Conservation (phyloP, 768 basidiomycete genomes). For the Pisolithus orientalis region DNA sequence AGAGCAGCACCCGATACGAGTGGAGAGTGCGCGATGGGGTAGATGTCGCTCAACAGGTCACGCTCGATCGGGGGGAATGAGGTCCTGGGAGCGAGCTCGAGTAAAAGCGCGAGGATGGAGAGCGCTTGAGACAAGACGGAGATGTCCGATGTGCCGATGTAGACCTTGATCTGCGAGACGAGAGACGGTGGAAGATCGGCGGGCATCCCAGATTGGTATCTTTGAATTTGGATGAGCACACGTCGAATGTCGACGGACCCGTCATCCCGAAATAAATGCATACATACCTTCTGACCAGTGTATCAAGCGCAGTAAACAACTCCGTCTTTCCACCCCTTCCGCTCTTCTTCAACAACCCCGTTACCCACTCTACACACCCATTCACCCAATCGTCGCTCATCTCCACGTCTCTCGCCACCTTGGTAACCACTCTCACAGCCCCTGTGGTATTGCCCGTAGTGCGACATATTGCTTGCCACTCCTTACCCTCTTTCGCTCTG, state of each 20-base stretch:
- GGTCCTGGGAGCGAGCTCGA: constrained; percentile 56
- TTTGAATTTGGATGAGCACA: constrained; percentile 11
- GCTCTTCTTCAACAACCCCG: constrained; percentile 70
- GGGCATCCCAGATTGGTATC: constrained; percentile 47
- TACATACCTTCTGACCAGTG: constrained; percentile 58
- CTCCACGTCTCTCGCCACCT: constrained; percentile 71
- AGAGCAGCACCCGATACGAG: constrained; percentile 70
- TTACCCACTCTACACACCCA: constrained; percentile 70
- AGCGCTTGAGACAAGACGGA: constrained; percentile 71
- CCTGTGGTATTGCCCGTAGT: constrained; percentile 64
- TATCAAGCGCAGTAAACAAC: constrained; percentile 71
- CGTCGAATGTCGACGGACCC: not conserved
- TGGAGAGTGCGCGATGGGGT: constrained; percentile 70
- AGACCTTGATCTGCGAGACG: constrained; percentile 67
- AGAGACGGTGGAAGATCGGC: constrained; percentile 53
- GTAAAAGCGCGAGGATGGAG: constrained; percentile 56
- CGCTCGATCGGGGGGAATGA: constrained; percentile 76
- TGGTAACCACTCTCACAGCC: constrained; percentile 75
- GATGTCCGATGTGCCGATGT: constrained; percentile 72
- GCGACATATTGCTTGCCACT: constrained; percentile 79
- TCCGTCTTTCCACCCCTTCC: constrained; percentile 74
- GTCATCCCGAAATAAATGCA: not conserved
- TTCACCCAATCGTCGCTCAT: constrained; percentile 77
- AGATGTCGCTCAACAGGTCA: constrained; percentile 61
- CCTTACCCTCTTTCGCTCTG: constrained; percentile 54